Evolutionary conservation across 352 stramenopile genomes (phyloP), one percentile per base, ranked within the genome.

Genomic region (Hyaloperonospora brassicae): DNA sequence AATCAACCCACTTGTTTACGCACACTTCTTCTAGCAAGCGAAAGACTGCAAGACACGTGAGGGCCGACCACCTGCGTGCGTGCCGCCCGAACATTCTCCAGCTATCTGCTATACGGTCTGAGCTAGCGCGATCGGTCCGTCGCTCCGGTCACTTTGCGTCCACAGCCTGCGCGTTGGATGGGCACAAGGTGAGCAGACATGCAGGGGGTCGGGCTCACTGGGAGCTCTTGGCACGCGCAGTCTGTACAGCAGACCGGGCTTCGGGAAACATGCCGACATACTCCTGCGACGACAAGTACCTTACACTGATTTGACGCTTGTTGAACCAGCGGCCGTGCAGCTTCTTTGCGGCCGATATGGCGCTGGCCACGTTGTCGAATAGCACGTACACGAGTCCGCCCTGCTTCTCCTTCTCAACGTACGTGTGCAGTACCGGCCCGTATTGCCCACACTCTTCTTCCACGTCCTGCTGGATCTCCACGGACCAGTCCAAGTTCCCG

Each of bases 251-350:
- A n/a, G 73, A 80, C 34, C 83, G 76, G 13, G 68, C 79, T 61
- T 88, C 70, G 0, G 83, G 83, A 53, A 93, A 93, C 83, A 91
- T 93, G 53, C 80, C 83, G n/a, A 89, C 81, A 64, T 93, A 93
- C 64, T 93, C 83, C 51, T 91, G 80, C 51, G 79, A 77, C 46
- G 83, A 88, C 57, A 93, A 60, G 66, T 86, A 93, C 59, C 83
- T 73, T 43, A 95, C 80, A 57, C 80, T 90, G 60, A 96, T 92
- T 68, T 94, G 85, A 25, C 87, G 79, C 65, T 89, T 79, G 62
- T 89, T 94, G 63, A 96, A 96, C 85, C 85, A 96, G 21, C 87
- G 86, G 8, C 86, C 87, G 50, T 96, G 80, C 2, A 95, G 64
- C 47, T 79, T 77, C 59, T 87, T 75, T 30, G 84, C 82, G 1